These are phyloP conservation scores for Trypanosoma avium DNA, from an alignment of 208 protist species.

Conservation along the genomic window DNA sequence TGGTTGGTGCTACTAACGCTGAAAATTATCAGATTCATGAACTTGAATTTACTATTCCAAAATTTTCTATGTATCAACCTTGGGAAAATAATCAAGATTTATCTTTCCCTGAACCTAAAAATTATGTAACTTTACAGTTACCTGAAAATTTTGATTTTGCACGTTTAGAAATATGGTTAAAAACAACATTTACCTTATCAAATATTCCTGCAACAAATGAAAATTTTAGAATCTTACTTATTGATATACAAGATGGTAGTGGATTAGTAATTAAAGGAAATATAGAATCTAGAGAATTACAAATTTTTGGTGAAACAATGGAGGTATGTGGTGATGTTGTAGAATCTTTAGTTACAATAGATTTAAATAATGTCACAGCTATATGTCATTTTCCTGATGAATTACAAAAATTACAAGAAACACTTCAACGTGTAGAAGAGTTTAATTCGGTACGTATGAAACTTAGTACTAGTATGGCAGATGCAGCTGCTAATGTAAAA, in stretches of 20 bases:
- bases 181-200: conserved; percentile 49
- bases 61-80: conserved; percentile 82
- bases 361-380: conserved; percentile 38
- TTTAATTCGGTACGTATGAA: conserved; percentile 84
- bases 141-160: conserved; percentile 36
- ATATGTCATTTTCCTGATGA: conserved; percentile 83
- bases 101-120: conserved; percentile 29
- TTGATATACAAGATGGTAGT: conserved; percentile 66
- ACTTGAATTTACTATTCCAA: conserved; percentile 65
- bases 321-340: conserved; percentile 84
- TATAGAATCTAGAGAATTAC: conserved; percentile 29
- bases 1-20: conserved; percentile 67
- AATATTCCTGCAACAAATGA: conserved; percentile 29
- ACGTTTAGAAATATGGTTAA: conserved; percentile 45
- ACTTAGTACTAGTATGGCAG: conserved; percentile 94
- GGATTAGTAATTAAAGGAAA: conserved; percentile 48
- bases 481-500: conserved; percentile 85
- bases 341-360: conserved; percentile 62
- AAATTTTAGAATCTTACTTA: conserved; percentile 43
- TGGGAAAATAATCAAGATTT: conserved; percentile 19
- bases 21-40: conserved; percentile 87
- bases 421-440: conserved; percentile 83
- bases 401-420: conserved; percentile 41
- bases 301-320: conserved; percentile 77
- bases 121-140: conserved; percentile 53